Base-by-base conservation (phyloP, 371 early-diverging fungal species). In the Capniomyces stellatus region DNA sequence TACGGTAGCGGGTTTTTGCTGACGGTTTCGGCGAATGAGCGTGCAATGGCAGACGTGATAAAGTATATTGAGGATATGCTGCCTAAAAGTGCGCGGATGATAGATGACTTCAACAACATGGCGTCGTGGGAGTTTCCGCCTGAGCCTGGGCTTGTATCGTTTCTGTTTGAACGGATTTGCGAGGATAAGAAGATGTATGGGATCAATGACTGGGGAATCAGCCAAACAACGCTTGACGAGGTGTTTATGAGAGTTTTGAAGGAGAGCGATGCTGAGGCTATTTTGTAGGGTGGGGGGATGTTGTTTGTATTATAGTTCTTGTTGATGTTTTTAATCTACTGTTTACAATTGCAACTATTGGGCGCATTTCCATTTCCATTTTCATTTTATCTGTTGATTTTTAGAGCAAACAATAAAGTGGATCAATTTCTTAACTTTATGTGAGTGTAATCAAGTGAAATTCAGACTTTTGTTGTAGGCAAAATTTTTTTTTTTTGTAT, bases 1-100 rank as follows among this genome's bases (percentile, higher is more conserved):
- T 85, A 83, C 61, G 83, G 83, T 3, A 59, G 73, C 30, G 84
- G 86, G 0, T 85, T 79, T 68, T 44, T 44, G 46, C 24, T 44
- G 8, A 44, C n/a, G 19, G 27, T 44, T 4, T 44, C 46, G 21
- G 21, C 24, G 12, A 19, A 44, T 44, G 27, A 19, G 27, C 8
- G 12, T 4, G 75, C 75, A 61, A 53, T 83, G 42, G 66, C 65
- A 18, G 73, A 75, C 57, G 69, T 75, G 52, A 3, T 31, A 54
- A 64, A 60, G 25, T 69, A 43, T 28, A 55, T 74, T 30, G 65
- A 75, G 40, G 61, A 66, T n/a, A 47, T 78, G 22, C 55, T 78
- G 44, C 79, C 79, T 18, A 28, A 27, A 12, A 44, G 54, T 0
- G 69, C 67, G 52, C 63, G 60, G 55, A 54, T 59, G 19, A 51